Evolutionary conservation across 192 early-diverging fungal genomes (phyloP).

Genomic region (Kappamyces sp.): DNA sequence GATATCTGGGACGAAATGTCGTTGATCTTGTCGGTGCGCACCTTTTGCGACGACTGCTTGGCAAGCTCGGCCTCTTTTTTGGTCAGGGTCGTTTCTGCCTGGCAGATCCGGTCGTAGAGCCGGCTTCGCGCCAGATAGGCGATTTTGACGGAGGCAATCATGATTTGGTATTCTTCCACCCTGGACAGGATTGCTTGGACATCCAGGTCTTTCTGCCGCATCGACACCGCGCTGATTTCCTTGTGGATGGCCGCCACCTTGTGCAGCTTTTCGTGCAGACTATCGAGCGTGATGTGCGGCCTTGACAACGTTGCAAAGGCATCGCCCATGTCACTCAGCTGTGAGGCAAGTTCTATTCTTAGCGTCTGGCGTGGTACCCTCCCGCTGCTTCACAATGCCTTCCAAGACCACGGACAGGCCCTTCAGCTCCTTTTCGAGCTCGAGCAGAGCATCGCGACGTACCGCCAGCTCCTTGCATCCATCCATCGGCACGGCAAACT

Average conservation of each 20-base stretch:
- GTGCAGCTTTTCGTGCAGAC: slow-evolving; percentile 60
- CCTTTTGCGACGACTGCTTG: slow-evolving; percentile 20
- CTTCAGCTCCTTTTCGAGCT: slow-evolving; percentile 4
- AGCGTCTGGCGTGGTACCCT: slow-evolving; percentile 24
- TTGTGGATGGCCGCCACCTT: slow-evolving; percentile 76
- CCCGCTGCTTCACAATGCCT: slow-evolving; percentile 51
- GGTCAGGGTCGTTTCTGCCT: slow-evolving; percentile 56
- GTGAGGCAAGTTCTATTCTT: slow-evolving; percentile 52
- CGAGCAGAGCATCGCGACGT: slow-evolving; percentile 65
- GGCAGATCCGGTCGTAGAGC: not conserved
- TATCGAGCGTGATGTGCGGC: slow-evolving; percentile 64
- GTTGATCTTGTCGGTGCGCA: slow-evolving; percentile 47
- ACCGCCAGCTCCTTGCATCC: slow-evolving; percentile 40
- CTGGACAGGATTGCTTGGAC: slow-evolving; percentile 72
- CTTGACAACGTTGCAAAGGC: slow-evolving; percentile 66
- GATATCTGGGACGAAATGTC: slow-evolving; percentile 37
- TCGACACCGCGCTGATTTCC: slow-evolving; percentile 70
- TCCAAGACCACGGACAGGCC: slow-evolving; percentile 1
- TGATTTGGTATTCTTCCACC: slow-evolving; percentile 85
- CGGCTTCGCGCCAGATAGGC: not conserved
- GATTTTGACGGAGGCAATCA: slow-evolving; percentile 74
- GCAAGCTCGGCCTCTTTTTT: slow-evolving; percentile 52
- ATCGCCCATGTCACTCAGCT: slow-evolving; percentile 71
- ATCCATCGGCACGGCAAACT: slow-evolving; percentile 8
- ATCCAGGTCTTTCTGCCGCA: slow-evolving; percentile 63